Percentiles rank a stretch among this genome's conserved stretches.
phyloP scores from a whole-genome alignment of 768 basidiomycete genomes.

The Kwoniella pini region DNA sequence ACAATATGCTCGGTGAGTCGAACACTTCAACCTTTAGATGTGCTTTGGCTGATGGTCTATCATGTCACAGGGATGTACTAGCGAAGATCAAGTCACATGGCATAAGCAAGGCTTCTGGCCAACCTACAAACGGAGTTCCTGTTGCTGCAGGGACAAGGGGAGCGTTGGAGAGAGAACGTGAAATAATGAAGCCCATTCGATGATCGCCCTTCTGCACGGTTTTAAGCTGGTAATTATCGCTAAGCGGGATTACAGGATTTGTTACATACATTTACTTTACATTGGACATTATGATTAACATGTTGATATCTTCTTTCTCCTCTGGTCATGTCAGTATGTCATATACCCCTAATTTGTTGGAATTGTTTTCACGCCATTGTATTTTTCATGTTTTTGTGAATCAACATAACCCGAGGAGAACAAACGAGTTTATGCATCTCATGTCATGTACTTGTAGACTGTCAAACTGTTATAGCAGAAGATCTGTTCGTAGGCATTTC shows the following conservation, averaged over 20 bases:
- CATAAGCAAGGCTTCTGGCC: background rate
- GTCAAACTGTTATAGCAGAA: no score
- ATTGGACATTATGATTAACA: slow-evolving; percentile 8
- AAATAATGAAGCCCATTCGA: slow-evolving; percentile 23
- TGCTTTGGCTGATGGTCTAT: background rate
- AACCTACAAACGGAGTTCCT: slow-evolving; percentile 8
- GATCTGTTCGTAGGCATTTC: no score
- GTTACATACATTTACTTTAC: background rate
- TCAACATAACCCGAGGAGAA: background rate
- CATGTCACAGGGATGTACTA: slow-evolving; percentile 26
- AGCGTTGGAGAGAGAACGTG: slow-evolving; percentile 15
- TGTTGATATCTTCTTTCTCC: slow-evolving; percentile 6
- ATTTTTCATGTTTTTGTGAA: no score
- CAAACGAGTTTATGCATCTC: no score
- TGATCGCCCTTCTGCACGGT: background rate
- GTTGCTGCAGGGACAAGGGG: slow-evolving; percentile 9
- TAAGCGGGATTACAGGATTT: background rate
- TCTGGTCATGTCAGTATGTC: background rate
- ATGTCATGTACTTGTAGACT: no score
- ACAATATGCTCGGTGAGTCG: slow-evolving; percentile 39
- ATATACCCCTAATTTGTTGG: background rate
- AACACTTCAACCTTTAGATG: background rate
- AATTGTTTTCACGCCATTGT: background rate
- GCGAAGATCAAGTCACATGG: slow-evolving; percentile 27
- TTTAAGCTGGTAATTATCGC: background rate